Evolutionary conservation across 2,329 filamentous ascomycete genomes (phyloP), one percentile per base, ranked within the genome.

Genomic region (Microsporum canis): DNA sequence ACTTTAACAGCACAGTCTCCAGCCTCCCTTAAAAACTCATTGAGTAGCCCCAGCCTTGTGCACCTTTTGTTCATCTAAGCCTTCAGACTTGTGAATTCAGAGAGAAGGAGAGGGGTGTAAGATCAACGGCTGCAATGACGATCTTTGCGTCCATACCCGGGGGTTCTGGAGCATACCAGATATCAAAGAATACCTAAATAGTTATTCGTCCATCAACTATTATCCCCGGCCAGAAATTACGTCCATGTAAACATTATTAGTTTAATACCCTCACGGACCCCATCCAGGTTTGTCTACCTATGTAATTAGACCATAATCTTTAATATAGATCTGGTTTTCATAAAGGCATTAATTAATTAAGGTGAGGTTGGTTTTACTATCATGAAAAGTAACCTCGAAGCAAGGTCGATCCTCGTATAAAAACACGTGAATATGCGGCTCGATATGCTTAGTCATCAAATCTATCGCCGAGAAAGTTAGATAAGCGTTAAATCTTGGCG

Each of bases 81-180:
- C 59, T 61, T 39, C 60, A 63, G 57, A 63, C 49, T 38, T 60
- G 56, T 27, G 62, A 63, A 51, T 62, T 62, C 57, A 57, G 56
- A 17, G 49, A 63, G 36, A 61, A 61, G n/a, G 55, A 60, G 39
- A 63, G 59, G 45, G 45, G n/a, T 34, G 14, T 45, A 29, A 49
- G 57, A 12, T 57, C 62, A 14, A 59, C 58, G 17, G 39, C 56
- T 47, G 55, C 39, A 31, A 61, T 49, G 41, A 60, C 56, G 33
- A 34, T 59, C 39, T 10, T 14, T 55, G 53, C 47, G 41, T 17
- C 34, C 60, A 61, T 63, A 58, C 60, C 51, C 23, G 49, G 49
- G 23, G 31, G 57, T 3, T 62, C 39, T 49, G 29, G 60, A 58
- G 34, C n/a, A 23, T 23, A 23, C 17, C 17, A 23, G 17, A 23